phyloP scores from a whole-genome alignment of 305 asterid species.

The Fraxinus paxiana region DNA sequence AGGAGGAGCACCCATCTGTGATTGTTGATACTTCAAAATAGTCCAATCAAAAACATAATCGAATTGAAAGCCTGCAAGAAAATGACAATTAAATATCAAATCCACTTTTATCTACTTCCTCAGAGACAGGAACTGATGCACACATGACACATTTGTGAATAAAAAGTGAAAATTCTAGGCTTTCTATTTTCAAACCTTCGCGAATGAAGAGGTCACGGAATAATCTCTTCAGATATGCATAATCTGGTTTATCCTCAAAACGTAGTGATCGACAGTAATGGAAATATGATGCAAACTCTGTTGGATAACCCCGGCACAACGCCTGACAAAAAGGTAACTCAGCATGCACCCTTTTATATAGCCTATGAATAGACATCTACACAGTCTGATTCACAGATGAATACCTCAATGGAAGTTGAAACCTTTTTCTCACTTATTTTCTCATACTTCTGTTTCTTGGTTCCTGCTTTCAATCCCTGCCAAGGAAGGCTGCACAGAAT shows the following conservation, averaged over 20 bases:
- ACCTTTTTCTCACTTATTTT: conserved; percentile 91
- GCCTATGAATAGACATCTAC: conserved; percentile 8
- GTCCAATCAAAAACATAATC: conserved; percentile 98
- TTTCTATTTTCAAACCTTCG: conserved; percentile 55
- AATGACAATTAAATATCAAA: conserved; percentile 8
- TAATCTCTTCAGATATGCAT: conserved; percentile 88
- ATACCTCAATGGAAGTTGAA: conserved; percentile 91
- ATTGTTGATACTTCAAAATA: conserved; percentile 89
- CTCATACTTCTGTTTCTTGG: conserved; percentile 86
- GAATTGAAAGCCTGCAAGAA: conserved; percentile 72
- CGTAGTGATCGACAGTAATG: conserved; percentile 94
- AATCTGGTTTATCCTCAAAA: conserved; percentile 93
- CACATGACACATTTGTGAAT: not conserved
- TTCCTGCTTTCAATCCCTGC: conserved; percentile 98
- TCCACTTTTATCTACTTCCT: not conserved
- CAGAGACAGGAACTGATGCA: not conserved
- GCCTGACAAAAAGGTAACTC: conserved; percentile 46
- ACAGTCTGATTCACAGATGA: conserved; percentile 9
- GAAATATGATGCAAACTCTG: conserved; percentile 90
- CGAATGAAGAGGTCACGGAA: conserved; percentile 96
- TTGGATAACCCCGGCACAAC: conserved; percentile 81
- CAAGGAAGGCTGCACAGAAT: conserved; percentile 76
- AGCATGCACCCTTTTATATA: conserved; percentile 13
- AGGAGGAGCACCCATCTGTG: conserved; percentile 88
- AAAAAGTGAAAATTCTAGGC: conserved; percentile 2